phyloP scores from a whole-genome alignment of 2,329 filamentous ascomycete species.

The Monilinia vaccinii-corymbosi region DNA sequence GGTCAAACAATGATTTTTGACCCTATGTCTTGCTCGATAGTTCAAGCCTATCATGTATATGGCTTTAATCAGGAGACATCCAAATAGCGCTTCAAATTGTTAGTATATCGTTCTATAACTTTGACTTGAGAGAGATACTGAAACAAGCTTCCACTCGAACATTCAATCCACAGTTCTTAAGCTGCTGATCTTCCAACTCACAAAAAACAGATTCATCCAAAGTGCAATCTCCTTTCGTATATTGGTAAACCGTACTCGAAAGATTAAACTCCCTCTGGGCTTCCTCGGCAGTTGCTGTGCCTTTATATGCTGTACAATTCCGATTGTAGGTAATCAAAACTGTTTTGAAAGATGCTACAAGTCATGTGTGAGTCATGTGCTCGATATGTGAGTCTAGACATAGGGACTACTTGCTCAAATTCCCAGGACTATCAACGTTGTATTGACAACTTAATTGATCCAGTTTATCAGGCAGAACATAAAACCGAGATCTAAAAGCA shows the following conservation, averaged over 20 bases:
- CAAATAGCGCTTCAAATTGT: slow-evolving; percentile 7
- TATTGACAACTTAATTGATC: background rate
- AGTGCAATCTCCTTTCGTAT: slow-evolving; percentile 4
- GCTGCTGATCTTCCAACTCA: background rate
- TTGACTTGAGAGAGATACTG: background rate
- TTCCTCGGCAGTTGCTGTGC: background rate
- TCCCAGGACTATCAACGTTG: background rate
- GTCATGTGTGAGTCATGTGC: background rate
- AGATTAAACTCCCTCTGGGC: background rate
- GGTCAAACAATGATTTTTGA: slow-evolving; percentile 16
- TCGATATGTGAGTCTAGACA: background rate
- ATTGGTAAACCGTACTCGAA: background rate
- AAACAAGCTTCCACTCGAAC: slow-evolving; percentile 20
- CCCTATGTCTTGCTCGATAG: slow-evolving; percentile 9
- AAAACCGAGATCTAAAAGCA: slow-evolving; percentile 13
- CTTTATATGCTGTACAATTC: slow-evolving; percentile 10
- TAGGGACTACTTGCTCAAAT: background rate
- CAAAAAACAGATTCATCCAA: background rate
- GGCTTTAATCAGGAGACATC: slow-evolving; percentile 18
- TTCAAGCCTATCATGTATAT: slow-evolving; percentile 20
- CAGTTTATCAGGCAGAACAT: slow-evolving; percentile 10
- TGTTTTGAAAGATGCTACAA: slow-evolving; percentile 10
- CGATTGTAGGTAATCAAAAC: slow-evolving; percentile 12
- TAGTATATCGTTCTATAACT: background rate
- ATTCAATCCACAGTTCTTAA: slow-evolving; percentile 15